Evolutionary conservation across 306 rosid species (phyloP).

Genomic region (Biancaea sappan): DNA sequence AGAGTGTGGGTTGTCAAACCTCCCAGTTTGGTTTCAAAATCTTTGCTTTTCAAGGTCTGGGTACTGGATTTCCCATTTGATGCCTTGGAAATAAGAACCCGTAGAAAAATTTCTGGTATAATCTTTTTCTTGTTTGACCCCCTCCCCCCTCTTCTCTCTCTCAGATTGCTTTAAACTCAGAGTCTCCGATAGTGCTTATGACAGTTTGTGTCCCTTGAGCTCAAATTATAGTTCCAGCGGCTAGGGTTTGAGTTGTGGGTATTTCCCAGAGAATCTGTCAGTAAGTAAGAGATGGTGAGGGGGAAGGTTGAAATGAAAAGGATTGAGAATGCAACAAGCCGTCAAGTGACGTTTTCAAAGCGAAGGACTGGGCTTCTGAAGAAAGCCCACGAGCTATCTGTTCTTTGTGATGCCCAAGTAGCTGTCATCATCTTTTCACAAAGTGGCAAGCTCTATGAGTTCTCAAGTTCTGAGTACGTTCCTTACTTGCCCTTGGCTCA

Average conservation of each 20-base stretch:
- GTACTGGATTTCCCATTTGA: neutral
- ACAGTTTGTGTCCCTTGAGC: neutral
- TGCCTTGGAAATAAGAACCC: neutral
- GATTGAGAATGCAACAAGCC: constrained; percentile 53
- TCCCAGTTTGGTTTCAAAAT: neutral
- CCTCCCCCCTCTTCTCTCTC: no score
- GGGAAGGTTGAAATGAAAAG: constrained; percentile 59
- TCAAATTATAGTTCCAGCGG: neutral
- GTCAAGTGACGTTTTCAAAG: constrained; percentile 66
- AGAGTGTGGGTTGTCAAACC: neutral
- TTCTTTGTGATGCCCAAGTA: constrained; percentile 61
- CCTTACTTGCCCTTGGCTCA: neutral
- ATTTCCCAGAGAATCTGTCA: neutral
- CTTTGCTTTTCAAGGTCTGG: neutral
- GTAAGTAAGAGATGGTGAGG: constrained; percentile 56
- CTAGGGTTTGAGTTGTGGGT: neutral
- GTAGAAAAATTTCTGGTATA: neutral
- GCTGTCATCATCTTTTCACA: constrained; percentile 61
- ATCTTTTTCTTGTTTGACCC: no score
- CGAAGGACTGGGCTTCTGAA: constrained; percentile 55
- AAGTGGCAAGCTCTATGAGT: constrained; percentile 59
- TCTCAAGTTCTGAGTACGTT: constrained; percentile 59
- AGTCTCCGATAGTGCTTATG: no score
- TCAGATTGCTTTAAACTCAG: no score
- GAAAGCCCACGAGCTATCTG: constrained; percentile 65